These are phyloP conservation scores for Stachybotrys chlorohalonatus DNA, from an alignment of 2,329 filamentous ascomycete species.

Conservation along the genomic window DNA sequence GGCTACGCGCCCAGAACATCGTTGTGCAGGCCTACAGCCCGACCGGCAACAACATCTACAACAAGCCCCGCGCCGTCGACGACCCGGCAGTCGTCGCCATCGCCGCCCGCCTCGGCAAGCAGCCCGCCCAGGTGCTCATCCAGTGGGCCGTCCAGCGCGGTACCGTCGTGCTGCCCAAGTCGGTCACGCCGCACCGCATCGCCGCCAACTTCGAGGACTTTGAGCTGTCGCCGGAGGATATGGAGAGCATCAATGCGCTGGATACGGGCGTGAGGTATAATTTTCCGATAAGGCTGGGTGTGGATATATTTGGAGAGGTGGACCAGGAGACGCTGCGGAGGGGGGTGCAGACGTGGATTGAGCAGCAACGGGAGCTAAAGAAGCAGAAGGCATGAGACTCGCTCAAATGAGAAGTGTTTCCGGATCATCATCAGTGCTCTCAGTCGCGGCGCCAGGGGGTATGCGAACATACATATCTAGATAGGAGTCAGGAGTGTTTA, in stretches of 20 bases:
- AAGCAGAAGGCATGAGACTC: neutral
- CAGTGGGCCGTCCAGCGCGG: conserved; percentile 56
- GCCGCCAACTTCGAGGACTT: conserved; percentile 50
- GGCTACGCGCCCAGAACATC: conserved; percentile 42
- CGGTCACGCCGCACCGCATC: conserved; percentile 56
- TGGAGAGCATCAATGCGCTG: conserved; percentile 26
- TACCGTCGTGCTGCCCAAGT: conserved; percentile 62
- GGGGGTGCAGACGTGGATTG: conserved; percentile 5
- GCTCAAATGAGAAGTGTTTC: no score
- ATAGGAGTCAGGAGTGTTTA: no score
- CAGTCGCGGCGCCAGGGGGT: no score
- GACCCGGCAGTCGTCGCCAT: conserved; percentile 40
- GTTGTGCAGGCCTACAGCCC: conserved; percentile 48
- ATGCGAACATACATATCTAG: no score
- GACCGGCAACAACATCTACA: conserved; percentile 47
- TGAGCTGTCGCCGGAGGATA: conserved; percentile 24
- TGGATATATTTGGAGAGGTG: conserved; percentile 33
- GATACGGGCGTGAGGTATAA: conserved; percentile 32
- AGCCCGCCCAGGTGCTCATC: conserved; percentile 43
- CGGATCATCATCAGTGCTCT: no score
- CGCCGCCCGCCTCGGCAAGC: conserved; percentile 40
- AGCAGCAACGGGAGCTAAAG: conserved; percentile 3
- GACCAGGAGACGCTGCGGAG: conserved; percentile 3
- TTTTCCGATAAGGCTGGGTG: conserved; percentile 29
- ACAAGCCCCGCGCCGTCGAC: conserved; percentile 38